Evolutionary conservation across 1,139 yeast species (phyloP), one percentile per base, ranked within the genome.

Genomic region (Yamadazyma dendronema): DNA sequence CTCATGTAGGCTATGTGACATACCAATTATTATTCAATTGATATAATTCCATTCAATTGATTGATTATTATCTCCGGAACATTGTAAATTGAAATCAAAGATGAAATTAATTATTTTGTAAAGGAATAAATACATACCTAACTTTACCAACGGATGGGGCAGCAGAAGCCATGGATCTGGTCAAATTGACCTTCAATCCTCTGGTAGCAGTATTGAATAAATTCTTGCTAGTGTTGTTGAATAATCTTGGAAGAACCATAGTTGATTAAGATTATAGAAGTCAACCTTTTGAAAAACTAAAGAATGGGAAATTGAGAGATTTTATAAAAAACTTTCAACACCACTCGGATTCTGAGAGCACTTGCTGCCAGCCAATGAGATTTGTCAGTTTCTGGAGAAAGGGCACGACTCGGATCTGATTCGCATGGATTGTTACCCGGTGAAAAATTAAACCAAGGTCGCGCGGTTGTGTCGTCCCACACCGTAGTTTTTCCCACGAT

Each of bases 191-290:
- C 68, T 79, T 72, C 62, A 76, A 38, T 35, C 49, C 39, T 66
- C 89, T 87, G 79, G 81, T 84, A 61, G 92, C 94, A 61, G 92
- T 92, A 71, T 81, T 81, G 72, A 84, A 79, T 62, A 96, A 95
- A 68, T 85, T 78, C 76, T 90, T 89, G 61, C 95, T 80, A 41
- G 50, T 47, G 68, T 88, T 77, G 77, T 89, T 84, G 74, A 85
- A 82, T 74, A 88, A 82, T 82, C 95, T 88, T 72, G 96, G 92
- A 71, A 83, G 75, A 73, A 79, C 85, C 86, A 80, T 80, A 34
- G 30, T 40, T 9, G 33, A 34, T 29, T 22, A 30, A 32, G 17
- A 23, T 31, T 37, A 38, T 37, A 56, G 58, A 46, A 55, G 49
- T 43, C 41, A 38, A 42, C 42, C 45, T 42, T 46, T 40, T 34